phyloP scores from a whole-genome alignment of 768 basidiomycete genomes.

The Kwoniella sp. region DNA sequence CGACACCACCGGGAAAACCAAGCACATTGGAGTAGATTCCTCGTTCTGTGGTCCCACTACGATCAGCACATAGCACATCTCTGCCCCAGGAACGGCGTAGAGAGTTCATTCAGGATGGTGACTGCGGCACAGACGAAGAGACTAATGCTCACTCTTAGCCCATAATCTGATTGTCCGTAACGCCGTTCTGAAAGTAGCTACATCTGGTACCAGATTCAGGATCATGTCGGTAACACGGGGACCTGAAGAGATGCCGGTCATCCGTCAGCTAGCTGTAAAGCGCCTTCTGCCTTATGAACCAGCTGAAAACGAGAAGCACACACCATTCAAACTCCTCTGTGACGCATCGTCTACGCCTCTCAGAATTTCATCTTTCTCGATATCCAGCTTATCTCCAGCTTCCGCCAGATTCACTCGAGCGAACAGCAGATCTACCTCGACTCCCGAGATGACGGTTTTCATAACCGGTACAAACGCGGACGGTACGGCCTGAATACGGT shows the following conservation, averaged over 20 bases:
- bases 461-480: constrained; percentile 97
- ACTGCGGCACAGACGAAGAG: no score
- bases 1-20: constrained; percentile 96
- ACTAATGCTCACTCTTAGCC: constrained; percentile 76
- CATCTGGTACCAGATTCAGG: constrained; percentile 88
- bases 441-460: constrained; percentile 84
- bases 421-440: constrained; percentile 92
- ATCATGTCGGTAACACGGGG: constrained; percentile 96
- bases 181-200: constrained; percentile 89
- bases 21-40: constrained; percentile 98
- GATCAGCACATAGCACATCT: neutral
- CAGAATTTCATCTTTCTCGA: constrained; percentile 87
- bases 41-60: constrained; percentile 64
- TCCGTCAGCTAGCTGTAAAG: neutral
- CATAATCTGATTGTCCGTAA: constrained; percentile 95
- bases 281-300: neutral
- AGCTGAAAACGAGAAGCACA: constrained; percentile 24
- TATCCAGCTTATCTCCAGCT: constrained; percentile 87
- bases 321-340: constrained; percentile 88
- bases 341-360: constrained; percentile 92
- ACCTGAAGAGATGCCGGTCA: constrained; percentile 63
- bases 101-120: no score
- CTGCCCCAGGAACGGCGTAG: no score
- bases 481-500: constrained; percentile 79
- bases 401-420: constrained; percentile 60